Conservation (phyloP, 2,329 filamentous ascomycete genomes). For the Verticillium tricorpus region DNA sequence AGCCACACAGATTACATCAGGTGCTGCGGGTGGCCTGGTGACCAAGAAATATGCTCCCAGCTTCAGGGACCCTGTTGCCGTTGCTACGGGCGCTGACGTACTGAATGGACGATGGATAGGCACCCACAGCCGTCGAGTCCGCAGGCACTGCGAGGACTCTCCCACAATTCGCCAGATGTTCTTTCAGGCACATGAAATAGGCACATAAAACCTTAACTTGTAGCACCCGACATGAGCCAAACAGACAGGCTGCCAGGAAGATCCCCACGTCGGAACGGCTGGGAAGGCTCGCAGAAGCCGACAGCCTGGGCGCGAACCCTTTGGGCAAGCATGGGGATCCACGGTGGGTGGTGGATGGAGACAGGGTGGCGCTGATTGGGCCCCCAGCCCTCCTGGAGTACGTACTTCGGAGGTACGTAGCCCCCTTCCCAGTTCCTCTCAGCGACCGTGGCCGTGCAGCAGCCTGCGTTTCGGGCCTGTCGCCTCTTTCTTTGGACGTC, state of each 20-base stretch:
- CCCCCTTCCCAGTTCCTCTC: too few species aligned
- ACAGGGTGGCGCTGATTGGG: background rate
- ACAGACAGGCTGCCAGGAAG: background rate
- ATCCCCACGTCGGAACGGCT: background rate
- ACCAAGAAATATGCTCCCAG: background rate
- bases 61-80: too few species aligned
- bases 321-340: background rate
- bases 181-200: too few species aligned
- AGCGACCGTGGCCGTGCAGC: background rate
- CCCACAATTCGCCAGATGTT: too few species aligned
- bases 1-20: background rate
- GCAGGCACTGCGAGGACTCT: too few species aligned
- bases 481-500: background rate
- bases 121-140: too few species aligned
- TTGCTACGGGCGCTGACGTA: too few species aligned
- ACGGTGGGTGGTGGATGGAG: background rate
- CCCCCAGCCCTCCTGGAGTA: background rate
- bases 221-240: background rate
- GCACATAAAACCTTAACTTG: background rate
- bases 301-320: background rate
- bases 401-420: background rate
- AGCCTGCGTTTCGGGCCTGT: background rate
- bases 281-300: too few species aligned
- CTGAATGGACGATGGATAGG: too few species aligned
- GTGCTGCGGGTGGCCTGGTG: background rate